Base-by-base conservation (phyloP, 2,329 filamentous ascomycete genomes). In the Dactylella cylindrospora region DNA sequence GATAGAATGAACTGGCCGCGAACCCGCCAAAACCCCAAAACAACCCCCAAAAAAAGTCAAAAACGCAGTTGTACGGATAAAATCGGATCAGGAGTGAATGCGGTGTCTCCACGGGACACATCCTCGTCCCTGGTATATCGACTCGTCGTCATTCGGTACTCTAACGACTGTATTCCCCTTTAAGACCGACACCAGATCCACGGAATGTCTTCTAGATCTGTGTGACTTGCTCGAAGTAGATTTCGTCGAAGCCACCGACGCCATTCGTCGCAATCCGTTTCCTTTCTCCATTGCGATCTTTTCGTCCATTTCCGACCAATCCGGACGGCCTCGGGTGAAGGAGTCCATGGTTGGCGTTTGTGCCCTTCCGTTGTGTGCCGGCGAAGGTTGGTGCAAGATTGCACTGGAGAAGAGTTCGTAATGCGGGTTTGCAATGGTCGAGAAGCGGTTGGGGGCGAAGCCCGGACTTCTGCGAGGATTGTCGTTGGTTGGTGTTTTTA, bases 241-340 rank as follows among this genome's bases (percentile, higher is more conserved):
- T 33, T 52, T 61, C 25, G 36, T 26, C 20, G 49, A 62, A 10
- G 26, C 12, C 10, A 44, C 5, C 8, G 55, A 61, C 13, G 35
- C 41, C 7, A 32, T 22, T 17, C 57, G 36, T 35, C 38, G 35
- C 17, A 62, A 15, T n/a, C 7, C 3, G 20, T 54, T 54, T n/a
- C 7, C 3, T 28, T 54, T 54, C 2, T 44, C 8, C 1, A 32
- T 8, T 9, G 31, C 31, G 13, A 13, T 41, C 28, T 13, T 3
- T 17, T 62, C 57, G 29, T 62, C 57, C 49, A 54, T 62, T 39
- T 62, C 57, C 26, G 57, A 62, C 57, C 57, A 62, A 13, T 62
- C 57, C 25, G 57, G 57, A 1, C 57, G 41, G 28, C 57, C 57
- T 26, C 49, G 35, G 26, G 57, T 62, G 36, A 25, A 49, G 1